Evolutionary conservation across 2,329 filamentous ascomycete genomes (phyloP), one percentile per base, ranked within the genome.

Genomic region (Aspergillus alliaceus): DNA sequence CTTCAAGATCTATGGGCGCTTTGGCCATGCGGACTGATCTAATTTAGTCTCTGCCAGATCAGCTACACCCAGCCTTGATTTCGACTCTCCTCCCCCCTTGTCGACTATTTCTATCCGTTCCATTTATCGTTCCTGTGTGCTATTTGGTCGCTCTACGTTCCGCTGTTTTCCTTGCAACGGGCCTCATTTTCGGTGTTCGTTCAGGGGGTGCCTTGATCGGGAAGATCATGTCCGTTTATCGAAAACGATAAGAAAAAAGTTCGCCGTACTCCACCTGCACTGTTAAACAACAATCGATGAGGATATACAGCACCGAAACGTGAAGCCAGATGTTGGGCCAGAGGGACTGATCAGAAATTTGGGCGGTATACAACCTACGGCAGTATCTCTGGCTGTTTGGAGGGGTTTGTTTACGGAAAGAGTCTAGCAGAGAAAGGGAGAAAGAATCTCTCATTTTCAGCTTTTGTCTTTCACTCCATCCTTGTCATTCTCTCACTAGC

Each of bases 201-300:
- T 31, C 27, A n/a, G n/a, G n/a, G 46, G 12, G 20, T 51, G 18
- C 47, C 47, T 55, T 34, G 40, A 31, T 44, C 25, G 46, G 51
- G 56, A 35, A 58, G 56, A 58, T 51, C 51, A 58, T 58, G 56
- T 54, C 44, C 37, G 46, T 54, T 39, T 48, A 46, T 52, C 49
- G 54, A 47, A 11, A 25, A 39, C 25, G 39, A 40, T 34, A 48
- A 31, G 27, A 27, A 51, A 47, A 54, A 54, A 58, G 42, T 52
- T 60, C 55, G 37, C 46, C 42, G 47, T 48, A 47, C 34, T 25
- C 31, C 31, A 24, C 15, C 54, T 24, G n/a, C 18, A 15, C 37
- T 39, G 47, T 39, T n/a, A 54, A 40, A 18, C 32, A 54, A 40
- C 27, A 24, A 29, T 47, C 29, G n/a, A 24, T 20, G 22, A 27